A percentile compares a stretch with the other conserved stretches of the same genome.
These are phyloP conservation scores for Pythium aquatile DNA, from an alignment of 352 stramenopile species.

Conservation along the genomic window DNA sequence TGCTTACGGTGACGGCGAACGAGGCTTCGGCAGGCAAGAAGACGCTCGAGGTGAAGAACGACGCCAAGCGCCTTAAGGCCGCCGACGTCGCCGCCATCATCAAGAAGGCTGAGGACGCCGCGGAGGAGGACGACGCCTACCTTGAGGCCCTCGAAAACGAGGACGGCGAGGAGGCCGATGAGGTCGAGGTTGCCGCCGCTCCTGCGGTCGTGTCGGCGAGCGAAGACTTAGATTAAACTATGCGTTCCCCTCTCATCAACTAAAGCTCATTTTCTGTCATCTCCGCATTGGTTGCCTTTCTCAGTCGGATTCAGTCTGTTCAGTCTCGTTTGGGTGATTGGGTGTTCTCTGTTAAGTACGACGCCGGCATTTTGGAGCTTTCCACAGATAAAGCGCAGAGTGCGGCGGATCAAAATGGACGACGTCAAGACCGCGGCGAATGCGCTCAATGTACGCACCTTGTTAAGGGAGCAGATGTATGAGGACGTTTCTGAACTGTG, in stretches of 20 bases:
- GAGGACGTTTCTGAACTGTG: no score
- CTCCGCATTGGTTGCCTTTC: neutral
- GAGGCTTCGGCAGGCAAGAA: slow-evolving; percentile 72
- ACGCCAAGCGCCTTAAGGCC: slow-evolving; percentile 66
- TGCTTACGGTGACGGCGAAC: slow-evolving; percentile 93
- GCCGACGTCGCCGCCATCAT: slow-evolving; percentile 73
- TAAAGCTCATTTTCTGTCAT: slow-evolving; percentile 11
- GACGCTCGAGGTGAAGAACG: slow-evolving; percentile 71
- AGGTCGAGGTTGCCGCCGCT: slow-evolving; percentile 27
- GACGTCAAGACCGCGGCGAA: slow-evolving; percentile 43
- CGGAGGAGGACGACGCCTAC: slow-evolving; percentile 77
- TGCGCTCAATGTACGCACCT: slow-evolving; percentile 39
- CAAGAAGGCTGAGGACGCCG: slow-evolving; percentile 81
- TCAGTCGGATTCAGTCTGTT: no score
- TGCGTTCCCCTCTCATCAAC: slow-evolving; percentile 11
- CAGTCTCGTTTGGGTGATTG: neutral
- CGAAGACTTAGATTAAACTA: slow-evolving; percentile 84
- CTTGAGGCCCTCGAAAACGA: slow-evolving; percentile 73
- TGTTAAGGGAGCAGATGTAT: no score
- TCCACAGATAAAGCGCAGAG: neutral
- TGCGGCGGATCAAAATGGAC: slow-evolving; percentile 27
- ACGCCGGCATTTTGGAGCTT: neutral
- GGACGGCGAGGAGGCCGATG: slow-evolving; percentile 48
- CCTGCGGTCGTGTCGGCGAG: slow-evolving; percentile 39
- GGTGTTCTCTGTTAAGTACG: neutral